These are phyloP conservation scores for Zygosaccharomyces sapae DNA, from an alignment of 1,139 yeast species.

Conservation along the genomic window DNA sequence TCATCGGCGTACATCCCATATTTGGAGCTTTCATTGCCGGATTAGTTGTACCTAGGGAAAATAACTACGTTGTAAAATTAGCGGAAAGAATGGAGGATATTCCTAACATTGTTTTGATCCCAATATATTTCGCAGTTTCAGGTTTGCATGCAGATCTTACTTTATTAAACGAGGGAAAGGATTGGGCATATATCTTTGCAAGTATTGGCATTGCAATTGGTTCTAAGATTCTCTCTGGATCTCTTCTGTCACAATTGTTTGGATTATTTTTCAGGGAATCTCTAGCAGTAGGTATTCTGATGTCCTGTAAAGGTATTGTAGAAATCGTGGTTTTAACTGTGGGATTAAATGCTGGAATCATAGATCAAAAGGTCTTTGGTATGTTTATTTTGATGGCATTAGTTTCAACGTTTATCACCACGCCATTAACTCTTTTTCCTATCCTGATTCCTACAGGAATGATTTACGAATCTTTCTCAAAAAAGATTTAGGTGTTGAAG, in stretches of 20 bases:
- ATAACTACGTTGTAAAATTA: conserved; percentile 61
- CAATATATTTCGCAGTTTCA: conserved; percentile 73
- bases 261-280: conserved; percentile 70
- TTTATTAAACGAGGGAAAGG: conserved; percentile 55
- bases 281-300: conserved; percentile 69
- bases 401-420: conserved; percentile 66
- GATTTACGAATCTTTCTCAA: conserved; percentile 38
- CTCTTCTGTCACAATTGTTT: conserved; percentile 55
- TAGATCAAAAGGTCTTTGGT: conserved; percentile 59
- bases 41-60: conserved; percentile 70
- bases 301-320: conserved; percentile 86
- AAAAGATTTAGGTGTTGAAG: conserved; percentile 31
- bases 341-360: conserved; percentile 67
- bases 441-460: conserved; percentile 59
- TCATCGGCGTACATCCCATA: conserved; percentile 76
- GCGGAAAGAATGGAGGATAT: conserved; percentile 75
- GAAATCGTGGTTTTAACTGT: conserved; percentile 73
- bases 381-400: conserved; percentile 83
- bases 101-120: conserved; percentile 64
- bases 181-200: conserved; percentile 74
- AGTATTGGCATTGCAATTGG: conserved; percentile 60
- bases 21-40: conserved; percentile 82
- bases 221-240: conserved; percentile 67
- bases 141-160: conserved; percentile 70
- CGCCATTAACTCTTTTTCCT: conserved; percentile 61